A percentile compares a stretch with the other conserved stretches of the same genome.
Evolutionary conservation across 2,329 filamentous ascomycete species (phyloP).

Genomic region (Sclerotinia glacialis): DNA sequence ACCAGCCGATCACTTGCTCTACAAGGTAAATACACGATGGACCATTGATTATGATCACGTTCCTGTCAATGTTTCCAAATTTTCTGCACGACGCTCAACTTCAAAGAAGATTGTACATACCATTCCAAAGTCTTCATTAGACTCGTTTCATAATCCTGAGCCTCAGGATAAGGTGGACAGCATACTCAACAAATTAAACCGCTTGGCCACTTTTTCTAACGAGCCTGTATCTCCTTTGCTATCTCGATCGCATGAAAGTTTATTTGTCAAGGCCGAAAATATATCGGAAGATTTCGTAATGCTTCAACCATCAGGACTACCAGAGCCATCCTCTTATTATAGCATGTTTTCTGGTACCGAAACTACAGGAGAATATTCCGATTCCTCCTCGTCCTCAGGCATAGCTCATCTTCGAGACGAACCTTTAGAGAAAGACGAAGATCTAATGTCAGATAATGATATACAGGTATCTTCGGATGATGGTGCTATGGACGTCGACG

Average conservation of each 20-base stretch:
- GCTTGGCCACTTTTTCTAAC: conserved; percentile 11
- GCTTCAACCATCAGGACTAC: conserved; percentile 18
- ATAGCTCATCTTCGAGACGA: conserved; percentile 10
- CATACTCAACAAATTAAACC: conserved; percentile 19
- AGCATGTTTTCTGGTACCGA: neutral
- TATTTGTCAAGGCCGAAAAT: conserved; percentile 1
- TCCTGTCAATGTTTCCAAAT: conserved; percentile 25
- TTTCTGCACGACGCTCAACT: conserved; percentile 21
- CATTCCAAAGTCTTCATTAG: conserved; percentile 28
- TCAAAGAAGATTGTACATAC: conserved; percentile 26
- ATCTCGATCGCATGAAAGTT: neutral
- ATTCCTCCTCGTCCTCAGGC: neutral
- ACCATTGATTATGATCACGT: conserved; percentile 7
- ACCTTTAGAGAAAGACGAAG: neutral
- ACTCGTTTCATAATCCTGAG: conserved; percentile 23
- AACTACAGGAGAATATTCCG: conserved; percentile 1
- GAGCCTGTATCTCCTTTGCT: conserved; percentile 4
- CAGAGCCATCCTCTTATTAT: conserved; percentile 15
- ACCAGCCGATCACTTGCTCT: conserved; percentile 62
- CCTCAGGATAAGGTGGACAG: conserved; percentile 8
- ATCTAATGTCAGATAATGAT: neutral
- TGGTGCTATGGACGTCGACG: neutral
- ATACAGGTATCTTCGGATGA: conserved; percentile 11
- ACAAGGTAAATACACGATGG: conserved; percentile 47
- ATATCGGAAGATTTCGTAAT: neutral